Evolutionary conservation across 2,329 filamentous ascomycete species (phyloP).

Genomic region (Colletotrichum sp.): DNA sequence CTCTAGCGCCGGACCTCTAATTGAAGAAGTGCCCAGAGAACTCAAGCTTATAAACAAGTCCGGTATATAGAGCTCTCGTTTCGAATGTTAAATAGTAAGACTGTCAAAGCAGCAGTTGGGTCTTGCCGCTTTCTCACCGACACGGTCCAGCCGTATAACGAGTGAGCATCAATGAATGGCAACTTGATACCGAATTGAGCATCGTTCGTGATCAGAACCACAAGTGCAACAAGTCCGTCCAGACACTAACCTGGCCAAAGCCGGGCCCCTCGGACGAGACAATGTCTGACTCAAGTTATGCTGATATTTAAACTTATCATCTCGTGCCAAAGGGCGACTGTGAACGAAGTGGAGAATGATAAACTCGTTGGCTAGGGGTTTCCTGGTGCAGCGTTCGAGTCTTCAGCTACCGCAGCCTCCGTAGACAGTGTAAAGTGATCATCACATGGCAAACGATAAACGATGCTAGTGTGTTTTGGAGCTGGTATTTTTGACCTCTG

Average conservation of each 20-base stretch:
- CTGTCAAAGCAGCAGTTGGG: neutral
- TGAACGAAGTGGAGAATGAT: neutral
- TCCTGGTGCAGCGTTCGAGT: neutral
- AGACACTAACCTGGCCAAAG: neutral
- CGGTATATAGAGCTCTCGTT: too few species aligned
- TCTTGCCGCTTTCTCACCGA: neutral
- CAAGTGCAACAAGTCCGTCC: too few species aligned
- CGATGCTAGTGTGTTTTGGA: neutral
- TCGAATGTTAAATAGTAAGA: neutral
- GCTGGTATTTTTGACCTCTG: accelerated
- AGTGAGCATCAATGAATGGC: neutral
- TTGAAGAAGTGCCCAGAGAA: neutral
- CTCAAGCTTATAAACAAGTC: too few species aligned
- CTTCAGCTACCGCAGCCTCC: too few species aligned
- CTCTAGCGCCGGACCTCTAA: too few species aligned
- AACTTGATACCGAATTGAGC: too few species aligned
- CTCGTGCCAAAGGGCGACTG: neutral
- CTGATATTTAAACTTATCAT: neutral
- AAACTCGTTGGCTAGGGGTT: neutral
- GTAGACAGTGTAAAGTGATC: too few species aligned
- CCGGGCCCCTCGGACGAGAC: neutral
- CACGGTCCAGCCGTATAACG: neutral
- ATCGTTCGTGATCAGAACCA: neutral
- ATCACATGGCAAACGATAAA: too few species aligned
- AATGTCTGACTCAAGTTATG: neutral